These are phyloP conservation scores for Sphagnum tenellum DNA, from an alignment of 225 moss, liverwort and hornwort genomes.

Conservation along the genomic window DNA sequence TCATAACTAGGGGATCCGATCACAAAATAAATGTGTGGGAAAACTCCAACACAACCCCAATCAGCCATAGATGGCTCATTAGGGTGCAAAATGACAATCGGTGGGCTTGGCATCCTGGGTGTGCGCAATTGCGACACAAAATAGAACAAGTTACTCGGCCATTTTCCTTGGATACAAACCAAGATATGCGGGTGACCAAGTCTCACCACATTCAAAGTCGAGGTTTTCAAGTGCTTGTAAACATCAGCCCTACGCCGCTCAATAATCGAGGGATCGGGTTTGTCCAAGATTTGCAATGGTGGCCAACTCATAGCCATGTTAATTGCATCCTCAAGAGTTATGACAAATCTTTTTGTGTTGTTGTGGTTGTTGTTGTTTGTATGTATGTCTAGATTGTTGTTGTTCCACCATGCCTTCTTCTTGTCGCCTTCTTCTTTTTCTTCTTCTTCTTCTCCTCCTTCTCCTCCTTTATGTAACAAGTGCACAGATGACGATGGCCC, in stretches of 20 bases:
- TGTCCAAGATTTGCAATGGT: slow-evolving; percentile 45
- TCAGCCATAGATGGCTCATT: slow-evolving; percentile 36
- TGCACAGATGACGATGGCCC: too few species aligned
- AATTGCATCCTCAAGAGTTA: slow-evolving; percentile 46
- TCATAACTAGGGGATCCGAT: slow-evolving; percentile 81
- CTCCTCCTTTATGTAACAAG: too few species aligned
- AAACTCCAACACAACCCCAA: slow-evolving; percentile 86
- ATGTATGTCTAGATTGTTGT: too few species aligned
- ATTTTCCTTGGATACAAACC: slow-evolving; percentile 75
- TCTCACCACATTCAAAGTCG: slow-evolving; percentile 59
- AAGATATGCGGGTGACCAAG: slow-evolving; percentile 54
- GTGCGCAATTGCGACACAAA: slow-evolving; percentile 66
- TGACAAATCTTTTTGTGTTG: too few species aligned
- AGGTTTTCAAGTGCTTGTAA: slow-evolving; percentile 29
- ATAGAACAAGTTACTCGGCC: slow-evolving; percentile 73
- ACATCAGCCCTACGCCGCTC: slow-evolving; percentile 60
- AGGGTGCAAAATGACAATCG: slow-evolving; percentile 78
- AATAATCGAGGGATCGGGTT: slow-evolving; percentile 76
- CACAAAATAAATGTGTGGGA: slow-evolving; percentile 69
- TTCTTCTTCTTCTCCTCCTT: too few species aligned
- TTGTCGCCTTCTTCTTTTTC: too few species aligned
- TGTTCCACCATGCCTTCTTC: too few species aligned
- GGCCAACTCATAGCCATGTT: slow-evolving; percentile 92
- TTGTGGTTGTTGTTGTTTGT: too few species aligned
- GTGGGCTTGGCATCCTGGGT: slow-evolving; percentile 40